Evolutionary conservation across 2,329 filamentous ascomycete species (phyloP), one percentile per base, ranked within the genome.

Genomic region (Aspergillus bombycis): DNA sequence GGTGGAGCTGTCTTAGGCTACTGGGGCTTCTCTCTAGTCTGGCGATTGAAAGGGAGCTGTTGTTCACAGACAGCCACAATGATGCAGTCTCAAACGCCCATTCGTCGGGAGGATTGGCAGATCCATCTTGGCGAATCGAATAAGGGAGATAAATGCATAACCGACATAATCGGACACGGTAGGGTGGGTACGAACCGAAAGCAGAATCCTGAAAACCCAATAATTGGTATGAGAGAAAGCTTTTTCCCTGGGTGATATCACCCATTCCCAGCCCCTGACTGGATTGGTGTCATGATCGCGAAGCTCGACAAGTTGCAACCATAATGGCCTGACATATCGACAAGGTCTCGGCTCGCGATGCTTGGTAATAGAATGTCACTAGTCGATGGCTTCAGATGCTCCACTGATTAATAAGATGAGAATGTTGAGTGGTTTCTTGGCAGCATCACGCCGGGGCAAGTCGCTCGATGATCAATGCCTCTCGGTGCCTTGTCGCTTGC

Each of bases 71-170:
- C 58, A 41, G 36, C 34, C n/a, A 36, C 12, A 36, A 19, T 28
- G 36, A 30, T 43, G 50, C 58, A 60, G 32, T 55, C 52, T 55
- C 52, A 36, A 53, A 41, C 41, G 55, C 54, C 45, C 61, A 62
- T 58, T 62, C 61, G 61, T 48, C 50, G 38, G 14, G 28, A 46
- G 10, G n/a, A 30, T 30, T 45, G 16, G 62, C 43, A 59, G 62
- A 64, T 64, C 62, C 59, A 62, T 56, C 62, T 64, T 64, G 62
- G 62, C 62, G 21, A 23, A 11, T 54, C 30, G 28, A 54, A 23
- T 43, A 46, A 32, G n/a, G 28, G 56, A 48, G 34, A 30, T 48
- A 11, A 19, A 32, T 58, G 38, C 19, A 43, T 19, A 21, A 48
- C 26, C 4, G 19, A 28, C 41, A 36, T 32, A 36, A 23, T 34